A percentile compares a stretch with the other conserved stretches of the same genome.
Evolutionary conservation across 2,329 filamentous ascomycete genomes (phyloP).

Genomic region (Madurella mycetomatis): DNA sequence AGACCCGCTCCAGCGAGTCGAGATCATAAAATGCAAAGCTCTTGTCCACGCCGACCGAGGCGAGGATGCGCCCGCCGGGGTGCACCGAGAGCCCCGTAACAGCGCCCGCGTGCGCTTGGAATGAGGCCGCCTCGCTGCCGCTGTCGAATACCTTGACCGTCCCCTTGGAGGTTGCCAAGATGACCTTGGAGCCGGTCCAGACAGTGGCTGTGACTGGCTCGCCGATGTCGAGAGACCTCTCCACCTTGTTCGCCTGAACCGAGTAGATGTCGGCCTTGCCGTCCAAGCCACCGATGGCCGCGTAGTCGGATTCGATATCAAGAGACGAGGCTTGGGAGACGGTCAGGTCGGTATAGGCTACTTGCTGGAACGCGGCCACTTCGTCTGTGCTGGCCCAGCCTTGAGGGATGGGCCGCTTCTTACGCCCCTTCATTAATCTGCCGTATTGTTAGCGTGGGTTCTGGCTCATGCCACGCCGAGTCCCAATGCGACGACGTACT

Average conservation of each 20-base stretch:
- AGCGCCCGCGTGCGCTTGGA: conserved; percentile 78
- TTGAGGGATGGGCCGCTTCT: conserved; percentile 81
- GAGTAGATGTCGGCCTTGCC: conserved; percentile 74
- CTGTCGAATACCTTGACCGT: conserved; percentile 74
- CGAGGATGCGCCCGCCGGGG: conserved; percentile 75
- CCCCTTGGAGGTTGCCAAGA: conserved; percentile 71
- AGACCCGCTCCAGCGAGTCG: conserved; percentile 59
- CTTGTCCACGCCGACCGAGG: conserved; percentile 87
- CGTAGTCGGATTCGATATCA: conserved; percentile 55
- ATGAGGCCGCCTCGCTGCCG: conserved; percentile 62
- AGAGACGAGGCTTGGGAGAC: conserved; percentile 48
- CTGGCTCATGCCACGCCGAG: not conserved
- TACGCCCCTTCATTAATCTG: conserved; percentile 80
- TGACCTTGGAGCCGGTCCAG: conserved; percentile 64
- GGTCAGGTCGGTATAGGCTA: conserved; percentile 43
- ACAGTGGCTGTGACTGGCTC: conserved; percentile 62
- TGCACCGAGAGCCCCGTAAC: conserved; percentile 75
- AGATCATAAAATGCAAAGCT: conserved; percentile 89
- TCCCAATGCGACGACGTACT: conserved; percentile 50
- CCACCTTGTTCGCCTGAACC: conserved; percentile 60
- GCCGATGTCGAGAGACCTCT: conserved; percentile 62
- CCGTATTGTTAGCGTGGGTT: conserved; percentile 15
- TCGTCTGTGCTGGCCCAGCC: conserved; percentile 77
- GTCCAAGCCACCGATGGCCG: conserved; percentile 69
- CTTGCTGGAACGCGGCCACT: conserved; percentile 49